A percentile compares a stretch with the other conserved stretches of the same genome.
Conservation (phyloP, 2,329 filamentous ascomycete species). For the Neonectria coccinea region DNA sequence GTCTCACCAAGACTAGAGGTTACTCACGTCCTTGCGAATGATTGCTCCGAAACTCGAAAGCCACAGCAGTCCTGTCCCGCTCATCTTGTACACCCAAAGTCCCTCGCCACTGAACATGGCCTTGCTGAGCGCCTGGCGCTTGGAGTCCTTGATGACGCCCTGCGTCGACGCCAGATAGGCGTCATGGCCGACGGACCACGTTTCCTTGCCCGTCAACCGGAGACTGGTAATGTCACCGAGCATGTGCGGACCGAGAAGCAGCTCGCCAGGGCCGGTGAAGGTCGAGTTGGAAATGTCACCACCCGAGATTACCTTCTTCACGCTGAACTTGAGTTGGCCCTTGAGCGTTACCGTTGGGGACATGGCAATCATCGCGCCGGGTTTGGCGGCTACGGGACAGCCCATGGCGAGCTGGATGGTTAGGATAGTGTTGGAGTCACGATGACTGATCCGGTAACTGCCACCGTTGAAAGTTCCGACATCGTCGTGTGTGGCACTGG, state of each 20-base stretch:
- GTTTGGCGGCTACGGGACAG: conserved; percentile 83
- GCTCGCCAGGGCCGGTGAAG: conserved; percentile 90
- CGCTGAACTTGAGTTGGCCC: conserved; percentile 84
- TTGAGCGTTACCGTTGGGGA: conserved; percentile 86
- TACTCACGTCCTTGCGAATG: conserved; percentile 88
- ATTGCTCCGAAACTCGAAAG: conserved; percentile 95
- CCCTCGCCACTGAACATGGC: conserved; percentile 96
- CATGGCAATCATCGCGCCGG: conserved; percentile 95
- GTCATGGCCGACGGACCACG: conserved; percentile 89
- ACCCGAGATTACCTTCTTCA: conserved; percentile 91
- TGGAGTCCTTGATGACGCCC: conserved; percentile 88
- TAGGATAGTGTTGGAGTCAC: conserved; percentile 89
- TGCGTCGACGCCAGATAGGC: conserved; percentile 88
- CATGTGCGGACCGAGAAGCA: conserved; percentile 82
- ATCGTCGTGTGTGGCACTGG: conserved; percentile 76
- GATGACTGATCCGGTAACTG: conserved; percentile 91
- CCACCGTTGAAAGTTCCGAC: conserved; percentile 98
- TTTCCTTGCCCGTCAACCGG: conserved; percentile 75
- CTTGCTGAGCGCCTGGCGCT: conserved; percentile 87
- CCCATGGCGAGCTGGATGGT: conserved; percentile 92
- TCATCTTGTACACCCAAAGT: conserved; percentile 88
- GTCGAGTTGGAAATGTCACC: conserved; percentile 82
- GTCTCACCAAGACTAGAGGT: not conserved
- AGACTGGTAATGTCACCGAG: conserved; percentile 90
- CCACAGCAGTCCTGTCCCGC: conserved; percentile 85